These are phyloP conservation scores for Kregervanrija fluxuum DNA, from an alignment of 805 yeast genomes.

Conservation along the genomic window DNA sequence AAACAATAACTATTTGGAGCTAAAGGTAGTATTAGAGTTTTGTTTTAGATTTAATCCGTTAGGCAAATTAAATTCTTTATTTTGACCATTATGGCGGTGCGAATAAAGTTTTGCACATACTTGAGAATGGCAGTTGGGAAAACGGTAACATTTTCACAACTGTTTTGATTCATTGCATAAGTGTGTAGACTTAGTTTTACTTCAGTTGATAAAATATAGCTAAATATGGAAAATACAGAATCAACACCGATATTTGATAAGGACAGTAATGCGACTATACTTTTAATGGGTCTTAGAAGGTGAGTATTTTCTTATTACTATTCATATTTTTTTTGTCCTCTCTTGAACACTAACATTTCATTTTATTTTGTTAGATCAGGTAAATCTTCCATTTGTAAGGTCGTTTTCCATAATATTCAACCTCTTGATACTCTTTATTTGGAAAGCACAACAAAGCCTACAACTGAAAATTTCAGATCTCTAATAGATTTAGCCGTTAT, in stretches of 20 bases:
- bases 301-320: constrained; percentile 21
- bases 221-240: neutral
- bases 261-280: constrained; percentile 70
- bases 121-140: no score
- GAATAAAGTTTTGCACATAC: no score
- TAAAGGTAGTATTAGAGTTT: no score
- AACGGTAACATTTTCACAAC: no score
- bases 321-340: neutral
- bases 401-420: constrained; percentile 93
- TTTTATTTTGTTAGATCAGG: constrained; percentile 50
- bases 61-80: no score
- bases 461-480: constrained; percentile 76
- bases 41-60: no score
- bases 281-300: constrained; percentile 81
- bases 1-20: no score
- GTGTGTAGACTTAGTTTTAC: no score
- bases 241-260: constrained; percentile 19
- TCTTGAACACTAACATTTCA: constrained; percentile 5
- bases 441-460: constrained; percentile 85
- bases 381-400: constrained; percentile 91
- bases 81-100: no score
- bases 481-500: constrained; percentile 80
- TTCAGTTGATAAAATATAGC: no score
- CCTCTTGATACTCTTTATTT: constrained; percentile 88
- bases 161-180: no score